A percentile compares a stretch with the other conserved stretches of the same genome.
phyloP scores from a whole-genome alignment of 345 rosid genomes.

The Raphanus sativus region DNA sequence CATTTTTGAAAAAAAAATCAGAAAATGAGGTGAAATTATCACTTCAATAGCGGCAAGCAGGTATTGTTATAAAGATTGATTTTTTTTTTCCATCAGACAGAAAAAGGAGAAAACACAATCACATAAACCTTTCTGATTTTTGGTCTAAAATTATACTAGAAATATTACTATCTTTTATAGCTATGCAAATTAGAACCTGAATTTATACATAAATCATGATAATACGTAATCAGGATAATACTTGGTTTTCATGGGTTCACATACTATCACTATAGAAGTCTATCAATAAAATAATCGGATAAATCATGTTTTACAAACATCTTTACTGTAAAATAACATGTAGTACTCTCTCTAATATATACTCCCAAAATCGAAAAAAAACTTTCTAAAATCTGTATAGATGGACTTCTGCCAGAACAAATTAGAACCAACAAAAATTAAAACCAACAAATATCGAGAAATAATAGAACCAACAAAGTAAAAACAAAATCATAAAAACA shows the following conservation, averaged over 20 bases:
- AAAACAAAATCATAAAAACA: not conserved
- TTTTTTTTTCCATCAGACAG: not conserved
- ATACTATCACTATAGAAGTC: not conserved
- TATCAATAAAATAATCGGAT: not conserved
- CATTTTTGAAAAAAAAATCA: not conserved
- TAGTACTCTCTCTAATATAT: not conserved
- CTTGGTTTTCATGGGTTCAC: constrained; percentile 9
- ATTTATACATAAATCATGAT: not conserved
- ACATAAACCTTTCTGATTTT: not conserved
- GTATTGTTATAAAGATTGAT: not conserved
- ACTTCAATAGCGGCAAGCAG: constrained; percentile 4
- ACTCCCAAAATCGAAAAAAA: not conserved
- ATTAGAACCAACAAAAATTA: not conserved
- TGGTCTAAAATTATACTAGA: not conserved
- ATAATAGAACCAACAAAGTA: not conserved
- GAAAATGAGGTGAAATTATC: not conserved
- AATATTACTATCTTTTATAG: not conserved
- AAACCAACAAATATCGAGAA: not conserved
- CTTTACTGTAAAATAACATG: not conserved
- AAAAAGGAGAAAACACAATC: not conserved
- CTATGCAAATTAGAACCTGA: not conserved
- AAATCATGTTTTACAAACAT: not conserved
- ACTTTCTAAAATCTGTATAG: not conserved
- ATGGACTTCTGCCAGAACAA: not conserved
- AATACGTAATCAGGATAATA: not conserved